Conservation (phyloP, 768 basidiomycete species). For the Mycena polygramma region DNA sequence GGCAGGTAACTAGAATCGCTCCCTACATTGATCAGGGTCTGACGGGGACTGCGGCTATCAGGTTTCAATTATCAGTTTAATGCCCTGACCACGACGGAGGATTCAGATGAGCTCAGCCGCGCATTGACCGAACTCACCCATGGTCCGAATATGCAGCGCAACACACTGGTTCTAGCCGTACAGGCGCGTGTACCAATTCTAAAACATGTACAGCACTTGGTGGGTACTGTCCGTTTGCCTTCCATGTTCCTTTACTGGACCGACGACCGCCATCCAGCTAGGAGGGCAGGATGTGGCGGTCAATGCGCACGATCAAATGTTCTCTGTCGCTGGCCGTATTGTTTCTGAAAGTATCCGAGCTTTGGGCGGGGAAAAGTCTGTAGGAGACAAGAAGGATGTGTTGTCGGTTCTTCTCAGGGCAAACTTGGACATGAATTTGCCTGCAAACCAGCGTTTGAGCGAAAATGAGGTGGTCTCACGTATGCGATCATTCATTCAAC, state of each 20-base stretch:
- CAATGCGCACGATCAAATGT: slow-evolving; percentile 46
- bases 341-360: slow-evolving; percentile 48
- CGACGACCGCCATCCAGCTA: slow-evolving; percentile 1
- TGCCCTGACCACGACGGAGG: slow-evolving; percentile 27
- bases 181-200: slow-evolving; percentile 46
- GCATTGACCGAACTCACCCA: slow-evolving; percentile 50
- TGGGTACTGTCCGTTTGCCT: slow-evolving; percentile 6
- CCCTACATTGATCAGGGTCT: too few species aligned
- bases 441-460: slow-evolving; percentile 56
- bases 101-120: slow-evolving; percentile 47
- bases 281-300: slow-evolving; percentile 20
- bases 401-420: slow-evolving; percentile 62
- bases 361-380: slow-evolving; percentile 30
- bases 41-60: neutral
- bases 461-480: slow-evolving; percentile 61
- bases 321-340: slow-evolving; percentile 54
- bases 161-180: slow-evolving; percentile 35
- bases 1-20: neutral
- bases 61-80: slow-evolving; percentile 28
- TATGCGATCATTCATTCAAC: neutral
- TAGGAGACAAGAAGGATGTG: slow-evolving; percentile 55
- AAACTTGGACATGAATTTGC: slow-evolving; percentile 62
- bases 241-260: neutral
- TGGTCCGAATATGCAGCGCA: neutral
- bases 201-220: slow-evolving; percentile 43